Evolutionary conservation across 257 asterid species (phyloP), one percentile per base, ranked within the genome.

Genomic region (Solanum etuberosum): DNA sequence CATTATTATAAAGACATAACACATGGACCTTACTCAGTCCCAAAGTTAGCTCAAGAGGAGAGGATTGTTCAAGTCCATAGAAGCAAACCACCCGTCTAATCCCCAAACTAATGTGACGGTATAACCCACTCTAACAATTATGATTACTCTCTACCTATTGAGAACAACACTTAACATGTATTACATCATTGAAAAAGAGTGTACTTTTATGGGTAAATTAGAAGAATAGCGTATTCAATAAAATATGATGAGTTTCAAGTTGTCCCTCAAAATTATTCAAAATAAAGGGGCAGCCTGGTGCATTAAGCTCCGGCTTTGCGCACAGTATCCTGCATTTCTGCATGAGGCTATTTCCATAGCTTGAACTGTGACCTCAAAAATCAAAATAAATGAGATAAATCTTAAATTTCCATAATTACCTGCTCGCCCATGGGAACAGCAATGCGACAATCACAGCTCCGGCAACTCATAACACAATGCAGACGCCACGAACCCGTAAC

Each of bases 381-480:
- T 59, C 29, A 59, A 59, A 21, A 59, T 59, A 59, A 23, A 21
- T 21, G 63, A 1, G 29, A 46, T 31, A 9, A 46, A 80, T 3
- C 0, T 43, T 74, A 46, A 77, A 77, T 27, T 51, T 23, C 27
- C 29, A 34, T 15, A 29, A 43, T 32, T 85, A 95, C 99, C 99
- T 95, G 96, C 86, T 95, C 97, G 25, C 99, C 99, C 97, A 97
- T 94, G 20, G 99, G 99, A 87, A 97, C 86, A 5, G 96, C 98
- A 87, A 97, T 86, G 34, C 93, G 93, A 89, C 98, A 95, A 90
- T 95, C 98, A 83, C 98, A 94, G 92, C 91, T 32, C 82, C 92
- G 90, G 88, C 97, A 92, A 59, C 93, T 96, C 99, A 92, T 97
- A 61, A 97, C 94, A 88, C 99, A 97, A 89, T 97, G 99, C 91